Percentiles rank a stretch among this genome's conserved stretches.
Evolutionary conservation across 2,329 filamentous ascomycete species (phyloP).

Genomic region (Nigrospora sphaerica): DNA sequence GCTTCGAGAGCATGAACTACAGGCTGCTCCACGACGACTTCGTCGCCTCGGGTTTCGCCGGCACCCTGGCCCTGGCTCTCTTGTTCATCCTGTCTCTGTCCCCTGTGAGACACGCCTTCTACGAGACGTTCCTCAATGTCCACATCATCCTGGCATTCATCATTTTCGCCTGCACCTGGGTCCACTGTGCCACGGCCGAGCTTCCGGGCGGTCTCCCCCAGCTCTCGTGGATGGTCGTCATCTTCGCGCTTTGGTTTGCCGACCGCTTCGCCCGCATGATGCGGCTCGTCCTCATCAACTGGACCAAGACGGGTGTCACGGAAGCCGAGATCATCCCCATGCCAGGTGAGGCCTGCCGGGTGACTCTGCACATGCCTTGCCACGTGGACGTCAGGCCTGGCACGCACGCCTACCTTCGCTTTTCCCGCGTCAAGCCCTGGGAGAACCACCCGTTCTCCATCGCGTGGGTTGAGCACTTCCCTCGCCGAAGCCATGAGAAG

Average conservation of each 20-base stretch:
- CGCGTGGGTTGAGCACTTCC: conserved; percentile 60
- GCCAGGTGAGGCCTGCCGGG: conserved; percentile 61
- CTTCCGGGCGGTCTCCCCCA: conserved; percentile 63
- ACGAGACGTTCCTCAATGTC: conserved; percentile 87
- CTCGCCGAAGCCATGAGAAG: conserved; percentile 26
- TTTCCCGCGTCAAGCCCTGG: conserved; percentile 59
- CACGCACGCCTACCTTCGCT: conserved; percentile 68
- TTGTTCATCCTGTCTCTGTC: conserved; percentile 67
- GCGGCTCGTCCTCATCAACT: conserved; percentile 61
- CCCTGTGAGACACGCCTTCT: conserved; percentile 85
- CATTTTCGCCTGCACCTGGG: conserved; percentile 64
- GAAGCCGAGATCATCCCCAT: conserved; percentile 61
- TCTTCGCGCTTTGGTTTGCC: conserved; percentile 68
- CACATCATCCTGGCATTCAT: conserved; percentile 72
- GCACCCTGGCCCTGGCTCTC: conserved; percentile 52
- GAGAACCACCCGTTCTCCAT: conserved; percentile 75
- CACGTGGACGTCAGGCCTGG: conserved; percentile 61
- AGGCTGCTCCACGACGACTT: conserved; percentile 54
- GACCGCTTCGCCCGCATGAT: conserved; percentile 62
- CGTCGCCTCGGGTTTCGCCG: conserved; percentile 57
- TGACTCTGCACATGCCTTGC: conserved; percentile 63
- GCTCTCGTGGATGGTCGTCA: conserved; percentile 65
- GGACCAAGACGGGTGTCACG: conserved; percentile 50
- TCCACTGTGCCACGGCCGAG: conserved; percentile 65
- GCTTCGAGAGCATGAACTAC: conserved; percentile 49